phyloP scores from a whole-genome alignment of 2,329 filamentous ascomycete genomes.

The Pseudocercospora pini-densiflorae region DNA sequence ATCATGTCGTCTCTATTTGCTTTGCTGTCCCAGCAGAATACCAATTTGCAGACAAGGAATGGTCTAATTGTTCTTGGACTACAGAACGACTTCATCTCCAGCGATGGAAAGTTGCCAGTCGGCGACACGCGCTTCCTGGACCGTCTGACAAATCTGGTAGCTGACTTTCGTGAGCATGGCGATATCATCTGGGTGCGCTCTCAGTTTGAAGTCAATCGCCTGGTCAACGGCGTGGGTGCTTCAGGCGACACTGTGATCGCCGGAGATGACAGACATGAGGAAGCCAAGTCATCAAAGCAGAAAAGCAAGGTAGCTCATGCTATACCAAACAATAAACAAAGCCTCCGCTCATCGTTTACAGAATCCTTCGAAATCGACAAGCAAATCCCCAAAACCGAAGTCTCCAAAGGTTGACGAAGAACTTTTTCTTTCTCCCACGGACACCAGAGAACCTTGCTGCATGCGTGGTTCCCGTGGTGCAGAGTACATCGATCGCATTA shows the following conservation, averaged over 20 bases:
- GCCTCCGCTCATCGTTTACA: background rate
- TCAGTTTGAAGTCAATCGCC: slow-evolving; percentile 57
- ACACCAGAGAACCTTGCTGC: slow-evolving; percentile 47
- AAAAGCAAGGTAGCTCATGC: slow-evolving; percentile 21
- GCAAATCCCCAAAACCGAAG: slow-evolving; percentile 17
- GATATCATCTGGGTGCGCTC: slow-evolving; percentile 86
- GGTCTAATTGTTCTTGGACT: slow-evolving; percentile 84
- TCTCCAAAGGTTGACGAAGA: slow-evolving; percentile 49
- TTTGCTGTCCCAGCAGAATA: slow-evolving; percentile 51
- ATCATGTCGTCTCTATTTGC: slow-evolving; percentile 49
- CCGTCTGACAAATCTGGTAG: slow-evolving; percentile 67
- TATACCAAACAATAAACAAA: background rate
- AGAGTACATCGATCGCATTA: slow-evolving; percentile 56
- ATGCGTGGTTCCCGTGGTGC: slow-evolving; percentile 50
- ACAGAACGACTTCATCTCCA: slow-evolving; percentile 84
- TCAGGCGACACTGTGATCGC: slow-evolving; percentile 34
- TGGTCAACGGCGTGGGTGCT: slow-evolving; percentile 26
- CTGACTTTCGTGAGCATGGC: slow-evolving; percentile 72
- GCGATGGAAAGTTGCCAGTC: slow-evolving; percentile 70
- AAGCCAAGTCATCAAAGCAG: slow-evolving; percentile 5
- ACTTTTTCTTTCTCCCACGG: slow-evolving; percentile 48
- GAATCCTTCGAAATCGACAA: slow-evolving; percentile 10
- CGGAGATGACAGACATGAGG: slow-evolving; percentile 14
- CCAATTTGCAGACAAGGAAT: slow-evolving; percentile 62
- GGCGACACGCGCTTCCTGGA: slow-evolving; percentile 67